phyloP scores from a whole-genome alignment of 352 stramenopile species.

The Phytophthora ohioensis region DNA sequence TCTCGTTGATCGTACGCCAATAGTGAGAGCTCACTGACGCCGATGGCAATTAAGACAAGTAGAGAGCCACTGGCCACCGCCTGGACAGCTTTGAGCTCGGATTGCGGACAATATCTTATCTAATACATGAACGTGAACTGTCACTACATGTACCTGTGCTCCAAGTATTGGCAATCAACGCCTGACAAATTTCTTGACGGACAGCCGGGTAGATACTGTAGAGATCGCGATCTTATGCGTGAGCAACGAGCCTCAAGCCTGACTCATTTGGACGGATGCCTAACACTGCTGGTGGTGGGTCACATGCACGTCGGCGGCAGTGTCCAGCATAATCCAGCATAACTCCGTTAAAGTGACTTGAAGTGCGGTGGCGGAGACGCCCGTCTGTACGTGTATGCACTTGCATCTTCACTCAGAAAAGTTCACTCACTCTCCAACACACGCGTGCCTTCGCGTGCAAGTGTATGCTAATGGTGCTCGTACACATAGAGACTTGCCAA shows the following conservation, averaged over 20 bases:
- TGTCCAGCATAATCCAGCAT: conserved; percentile 3
- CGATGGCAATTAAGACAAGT: conserved; percentile 1
- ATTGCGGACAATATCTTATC: conserved; percentile 6
- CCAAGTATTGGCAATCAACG: not conserved
- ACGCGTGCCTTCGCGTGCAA: not conserved
- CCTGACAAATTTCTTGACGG: not conserved
- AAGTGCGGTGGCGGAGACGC: not conserved
- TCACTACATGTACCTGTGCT: not conserved
- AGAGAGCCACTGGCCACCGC: not conserved
- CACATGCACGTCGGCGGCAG: not conserved
- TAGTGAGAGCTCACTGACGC: not conserved
- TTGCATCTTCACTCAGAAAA: not conserved
- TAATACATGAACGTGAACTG: conserved; percentile 1
- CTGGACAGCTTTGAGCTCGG: not conserved
- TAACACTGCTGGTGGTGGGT: not conserved
- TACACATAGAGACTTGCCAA: not conserved
- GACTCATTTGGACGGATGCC: conserved; percentile 1
- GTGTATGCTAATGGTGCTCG: conserved; percentile 9
- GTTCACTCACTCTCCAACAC: not conserved
- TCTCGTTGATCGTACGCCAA: not conserved
- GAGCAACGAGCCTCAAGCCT: not conserved
- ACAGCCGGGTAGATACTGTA: conserved; percentile 1
- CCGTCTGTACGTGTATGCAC: conserved; percentile 5
- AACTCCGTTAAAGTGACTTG: conserved; percentile 5
- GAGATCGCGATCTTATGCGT: conserved; percentile 2